Conservation (phyloP, 441 rosid genomes). For the Populus hybrid region DNA sequence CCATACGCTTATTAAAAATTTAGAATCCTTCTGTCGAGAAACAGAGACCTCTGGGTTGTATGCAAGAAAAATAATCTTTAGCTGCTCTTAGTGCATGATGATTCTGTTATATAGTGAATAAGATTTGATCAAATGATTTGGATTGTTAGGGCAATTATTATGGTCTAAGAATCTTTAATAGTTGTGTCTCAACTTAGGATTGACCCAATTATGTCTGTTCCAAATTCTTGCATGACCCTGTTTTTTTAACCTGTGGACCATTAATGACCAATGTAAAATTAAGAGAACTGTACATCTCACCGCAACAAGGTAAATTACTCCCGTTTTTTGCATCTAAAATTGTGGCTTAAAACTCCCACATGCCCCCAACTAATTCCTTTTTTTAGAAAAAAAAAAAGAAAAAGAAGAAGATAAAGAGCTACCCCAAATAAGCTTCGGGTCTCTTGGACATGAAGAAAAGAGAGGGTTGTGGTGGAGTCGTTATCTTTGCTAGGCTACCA, state of each 20-base stretch:
- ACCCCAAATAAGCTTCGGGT: too few species aligned
- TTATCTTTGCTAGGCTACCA: slow-evolving; percentile 21
- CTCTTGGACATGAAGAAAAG: neutral
- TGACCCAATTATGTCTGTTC: slow-evolving; percentile 33
- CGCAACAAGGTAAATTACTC: neutral
- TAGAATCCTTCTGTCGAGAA: neutral
- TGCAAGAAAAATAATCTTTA: neutral
- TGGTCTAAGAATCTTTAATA: slow-evolving; percentile 38
- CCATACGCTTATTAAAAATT: neutral
- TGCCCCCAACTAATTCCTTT: neutral
- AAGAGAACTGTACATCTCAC: slow-evolving; percentile 9
- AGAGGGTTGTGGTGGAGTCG: slow-evolving; percentile 17
- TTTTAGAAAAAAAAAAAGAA: too few species aligned
- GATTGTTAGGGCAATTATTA: slow-evolving; percentile 32
- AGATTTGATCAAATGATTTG: slow-evolving; percentile 31
- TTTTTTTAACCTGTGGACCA: slow-evolving; percentile 5
- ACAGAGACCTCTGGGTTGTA: neutral
- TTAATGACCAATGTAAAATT: neutral
- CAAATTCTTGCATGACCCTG: slow-evolving; percentile 16
- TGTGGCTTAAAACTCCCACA: neutral
- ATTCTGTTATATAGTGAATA: slow-evolving; percentile 14
- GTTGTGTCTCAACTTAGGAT: slow-evolving; percentile 27
- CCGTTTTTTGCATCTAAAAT: neutral
- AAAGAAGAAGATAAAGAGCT: neutral
- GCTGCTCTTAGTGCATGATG: slow-evolving; percentile 8